Evolutionary conservation across 2,329 filamentous ascomycete species (phyloP).

Genomic region (Ophiostoma ulmi): DNA sequence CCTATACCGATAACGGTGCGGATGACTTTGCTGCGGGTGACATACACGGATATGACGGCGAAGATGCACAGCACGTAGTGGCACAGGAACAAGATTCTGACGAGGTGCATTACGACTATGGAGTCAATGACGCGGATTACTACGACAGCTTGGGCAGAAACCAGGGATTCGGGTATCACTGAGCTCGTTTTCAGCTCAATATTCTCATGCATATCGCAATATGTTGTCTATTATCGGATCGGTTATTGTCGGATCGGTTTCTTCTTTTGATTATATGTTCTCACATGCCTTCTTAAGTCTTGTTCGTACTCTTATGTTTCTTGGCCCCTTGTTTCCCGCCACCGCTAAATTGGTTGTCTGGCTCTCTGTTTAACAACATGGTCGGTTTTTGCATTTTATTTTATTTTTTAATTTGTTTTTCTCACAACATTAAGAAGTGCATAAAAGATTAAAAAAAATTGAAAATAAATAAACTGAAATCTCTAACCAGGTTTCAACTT

Average conservation of each 20-base stretch:
- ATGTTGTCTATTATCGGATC: neutral
- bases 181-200: too few relatives aligned
- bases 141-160: neutral
- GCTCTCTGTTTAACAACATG: too few relatives aligned
- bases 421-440: too few relatives aligned
- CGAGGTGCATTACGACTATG: neutral
- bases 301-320: neutral
- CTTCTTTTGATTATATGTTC: neutral
- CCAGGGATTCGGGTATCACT: neutral
- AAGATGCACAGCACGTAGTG: neutral
- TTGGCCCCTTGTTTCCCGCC: neutral
- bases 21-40: neutral
- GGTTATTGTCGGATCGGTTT: neutral
- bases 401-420: neutral
- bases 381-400: neutral
- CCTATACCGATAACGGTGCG: neutral
- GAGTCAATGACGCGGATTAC: neutral
- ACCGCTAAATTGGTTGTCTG: too few relatives aligned
- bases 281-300: too few relatives aligned
- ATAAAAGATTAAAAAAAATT: too few relatives aligned
- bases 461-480: too few relatives aligned
- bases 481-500: too few relatives aligned
- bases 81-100: neutral
- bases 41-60: neutral
- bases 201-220: neutral